Evolutionary conservation across 345 rosid species (phyloP), one percentile per base, ranked within the genome.

Genomic region (Murraya paniculata): DNA sequence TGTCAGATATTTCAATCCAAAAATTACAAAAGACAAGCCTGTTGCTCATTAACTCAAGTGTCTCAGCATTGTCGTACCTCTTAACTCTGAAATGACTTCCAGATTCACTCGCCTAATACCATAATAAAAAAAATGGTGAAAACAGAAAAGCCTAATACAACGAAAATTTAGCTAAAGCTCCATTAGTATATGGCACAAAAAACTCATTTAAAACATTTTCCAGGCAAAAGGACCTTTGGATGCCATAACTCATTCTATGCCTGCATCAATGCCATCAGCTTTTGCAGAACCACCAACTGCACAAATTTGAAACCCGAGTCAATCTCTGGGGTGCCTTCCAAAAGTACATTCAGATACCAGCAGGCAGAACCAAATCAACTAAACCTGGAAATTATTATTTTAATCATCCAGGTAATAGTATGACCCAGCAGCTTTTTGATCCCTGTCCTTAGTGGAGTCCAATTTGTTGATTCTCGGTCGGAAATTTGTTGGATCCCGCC

Each of bases 401-500:
- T 74, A 94, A 75, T 94, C 98, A 65, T 97, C 99, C 81, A 97
- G 83, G 81, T 93, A 94, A 81, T 93, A 97, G 76, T 93, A 97
- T 61, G 98, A 94, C 61, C 98, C 98, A 30, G 99, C 99, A 66
- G 90, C 14, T 79, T 97, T 97, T 84, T 97, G 99, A 75, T 97
- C 98, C 83, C 99, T 84, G 84, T 97, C 99, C 84, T 97, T 97
- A 14, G 97, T 93, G 7, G 99, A 93, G 71, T 93, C 99, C 82
- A 93, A 41, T 77, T 97, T 97, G 86, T 97, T 97, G 84, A 94
- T 94, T 76, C 99, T 90, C 61, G 99, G 99, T 65, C 98, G 90
- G 84, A 45, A 94, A 79, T 97, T 97, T 2, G 97, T 94, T 2
- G 98, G 98, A 64, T 97, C 99, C 31, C 99, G 91, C 81, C 99